Evolutionary conservation across 1,284 basidiomycete genomes (phyloP), one percentile per base, ranked within the genome.

Genomic region (Marasmius fiardii): DNA sequence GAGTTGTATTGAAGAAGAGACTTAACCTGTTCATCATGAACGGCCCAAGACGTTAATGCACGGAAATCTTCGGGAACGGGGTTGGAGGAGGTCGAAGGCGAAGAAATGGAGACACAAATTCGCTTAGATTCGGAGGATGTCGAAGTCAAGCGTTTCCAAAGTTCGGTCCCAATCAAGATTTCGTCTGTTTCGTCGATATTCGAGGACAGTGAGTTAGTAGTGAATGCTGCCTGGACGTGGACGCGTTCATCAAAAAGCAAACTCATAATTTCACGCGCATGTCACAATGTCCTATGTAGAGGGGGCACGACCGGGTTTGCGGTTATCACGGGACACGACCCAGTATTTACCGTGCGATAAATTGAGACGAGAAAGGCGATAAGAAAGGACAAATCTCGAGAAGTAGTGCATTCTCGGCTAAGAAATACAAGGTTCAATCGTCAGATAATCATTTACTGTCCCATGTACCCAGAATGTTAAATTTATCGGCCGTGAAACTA

Each of bases 31-130:
- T 60, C 58, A 51, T 63, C 63, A 10, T 39, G 54, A 41, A 58
- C 45, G 39, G 66, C 76, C 69, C 69, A 73, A 55, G 69, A 76
- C 41, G 33, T 56, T 11, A 59, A 20, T 23, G 51, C 33, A 5
- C 28, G 43, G 11, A 33, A 43, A 34, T 18, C 39, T 21, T 16
- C 34, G 16, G 18, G 24, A 21, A 18, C 26, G 21, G 28, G 14
- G 31, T 16, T n/a, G n/a, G n/a, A 6, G 35, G 33, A 8, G 14
- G 20, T 14, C 43, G 23, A 33, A 35, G 14, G 16, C 8, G 51
- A n/a, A 43, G 57, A 52, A 20, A 58, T 35, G 16, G 57, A 58
- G 10, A 55, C 55, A 45, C 50, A 55, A 26, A 55, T 53, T 34
- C 31, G 21, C 45, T 44, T 14, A 43, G 26, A 26, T 44, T 44